A percentile compares a stretch with the other conserved stretches of the same genome.
phyloP scores from a whole-genome alignment of 768 basidiomycete species.

The Boletales sp. region DNA sequence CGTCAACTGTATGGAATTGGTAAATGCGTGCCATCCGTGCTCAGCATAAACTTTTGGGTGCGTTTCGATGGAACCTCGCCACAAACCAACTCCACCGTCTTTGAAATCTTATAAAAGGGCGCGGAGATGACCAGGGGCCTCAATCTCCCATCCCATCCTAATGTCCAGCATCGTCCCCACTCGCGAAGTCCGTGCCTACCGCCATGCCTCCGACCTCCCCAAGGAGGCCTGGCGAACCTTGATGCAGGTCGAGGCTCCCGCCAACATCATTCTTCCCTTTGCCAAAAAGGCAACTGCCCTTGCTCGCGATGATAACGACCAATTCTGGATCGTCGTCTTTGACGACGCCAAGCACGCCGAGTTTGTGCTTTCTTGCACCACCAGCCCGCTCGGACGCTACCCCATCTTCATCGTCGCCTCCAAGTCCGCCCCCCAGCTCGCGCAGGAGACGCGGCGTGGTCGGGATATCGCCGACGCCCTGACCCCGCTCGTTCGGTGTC shows the following conservation, averaged over 20 bases:
- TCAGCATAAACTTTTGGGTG: neutral
- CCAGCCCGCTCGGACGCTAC: slow-evolving; percentile 51
- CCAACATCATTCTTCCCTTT: slow-evolving; percentile 41
- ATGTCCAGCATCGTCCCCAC: slow-evolving; percentile 12
- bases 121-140: neutral
- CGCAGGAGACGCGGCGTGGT: slow-evolving; percentile 8
- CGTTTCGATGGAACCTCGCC: neutral
- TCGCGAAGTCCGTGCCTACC: slow-evolving; percentile 5
- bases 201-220: slow-evolving; percentile 13
- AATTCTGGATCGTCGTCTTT: slow-evolving; percentile 32
- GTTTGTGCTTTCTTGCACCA: slow-evolving; percentile 56
- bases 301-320: neutral
- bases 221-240: slow-evolving; percentile 30
- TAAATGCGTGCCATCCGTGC: neutral
- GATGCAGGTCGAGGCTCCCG: slow-evolving; percentile 23
- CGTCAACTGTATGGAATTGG: neutral
- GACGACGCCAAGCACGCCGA: slow-evolving; percentile 12
- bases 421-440: slow-evolving; percentile 13
- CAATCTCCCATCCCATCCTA: slow-evolving; percentile 6
- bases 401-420: slow-evolving; percentile 43
- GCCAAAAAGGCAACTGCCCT: slow-evolving; percentile 28
- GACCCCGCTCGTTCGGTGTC: slow-evolving; percentile 6
- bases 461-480: slow-evolving; percentile 5
- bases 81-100: neutral
- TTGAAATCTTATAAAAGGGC: slow-evolving; percentile 1